These are phyloP conservation scores for Cerioporus squamosus DNA, from an alignment of 1,284 basidiomycete species.

Conservation along the genomic window DNA sequence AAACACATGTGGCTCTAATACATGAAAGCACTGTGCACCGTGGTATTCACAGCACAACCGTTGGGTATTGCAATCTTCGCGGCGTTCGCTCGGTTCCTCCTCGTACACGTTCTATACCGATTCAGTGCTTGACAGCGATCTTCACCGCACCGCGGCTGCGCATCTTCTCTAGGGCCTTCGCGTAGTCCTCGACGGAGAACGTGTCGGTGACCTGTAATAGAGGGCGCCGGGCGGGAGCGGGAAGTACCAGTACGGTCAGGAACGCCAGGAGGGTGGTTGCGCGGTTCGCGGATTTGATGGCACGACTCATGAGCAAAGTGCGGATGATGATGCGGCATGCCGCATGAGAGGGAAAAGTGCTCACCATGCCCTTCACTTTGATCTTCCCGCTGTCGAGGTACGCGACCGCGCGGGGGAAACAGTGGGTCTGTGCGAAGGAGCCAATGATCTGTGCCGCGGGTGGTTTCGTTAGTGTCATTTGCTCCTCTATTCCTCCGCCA, in stretches of 20 bases:
- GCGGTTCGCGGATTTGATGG: too few species aligned
- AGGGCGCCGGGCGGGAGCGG: too few species aligned
- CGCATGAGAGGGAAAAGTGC: not conserved
- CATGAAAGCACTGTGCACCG: not conserved
- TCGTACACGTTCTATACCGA: not conserved
- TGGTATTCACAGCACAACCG: not conserved
- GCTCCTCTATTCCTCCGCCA: too few species aligned
- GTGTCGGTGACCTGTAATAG: conserved; percentile 71
- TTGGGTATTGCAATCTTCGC: too few species aligned
- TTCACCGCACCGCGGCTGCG: conserved; percentile 71
- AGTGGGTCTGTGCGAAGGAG: conserved; percentile 84
- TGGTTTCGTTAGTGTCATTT: too few species aligned
- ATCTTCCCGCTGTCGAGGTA: conserved; percentile 87
- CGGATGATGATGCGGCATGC: too few species aligned
- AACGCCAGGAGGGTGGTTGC: not conserved
- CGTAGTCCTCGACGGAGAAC: conserved; percentile 79
- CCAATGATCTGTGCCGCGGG: conserved; percentile 67
- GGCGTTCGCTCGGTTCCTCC: too few species aligned
- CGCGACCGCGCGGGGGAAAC: conserved; percentile 88
- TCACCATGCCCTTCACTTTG: conserved; percentile 81
- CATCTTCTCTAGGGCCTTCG: conserved; percentile 86
- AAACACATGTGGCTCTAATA: not conserved
- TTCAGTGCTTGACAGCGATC: conserved; percentile 62
- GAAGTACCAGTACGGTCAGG: not conserved
- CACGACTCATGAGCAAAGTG: too few species aligned